Evolutionary conservation across 805 yeast genomes (phyloP).

Genomic region (Hanseniaspora lindneri): DNA sequence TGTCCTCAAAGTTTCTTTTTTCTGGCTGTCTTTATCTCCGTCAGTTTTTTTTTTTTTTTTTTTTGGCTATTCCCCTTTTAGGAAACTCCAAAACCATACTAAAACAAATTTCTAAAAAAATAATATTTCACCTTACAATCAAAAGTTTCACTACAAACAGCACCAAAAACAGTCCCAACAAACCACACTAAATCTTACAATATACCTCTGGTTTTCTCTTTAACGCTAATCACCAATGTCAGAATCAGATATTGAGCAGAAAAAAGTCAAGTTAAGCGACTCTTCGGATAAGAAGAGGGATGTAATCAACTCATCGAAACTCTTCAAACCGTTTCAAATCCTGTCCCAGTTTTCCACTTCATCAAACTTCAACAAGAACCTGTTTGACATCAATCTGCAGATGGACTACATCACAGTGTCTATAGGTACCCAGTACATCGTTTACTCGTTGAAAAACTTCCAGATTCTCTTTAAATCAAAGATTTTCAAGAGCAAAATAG

Average conservation of each 20-base stretch:
- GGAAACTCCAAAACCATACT: not conserved
- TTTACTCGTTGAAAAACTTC: slow-evolving; percentile 13
- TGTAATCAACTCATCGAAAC: slow-evolving; percentile 15
- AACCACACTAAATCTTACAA: no score
- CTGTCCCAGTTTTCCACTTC: slow-evolving; percentile 13
- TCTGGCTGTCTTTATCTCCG: not conserved
- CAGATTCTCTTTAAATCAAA: slow-evolving; percentile 13
- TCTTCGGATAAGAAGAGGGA: slow-evolving; percentile 1
- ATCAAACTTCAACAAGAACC: slow-evolving; percentile 6
- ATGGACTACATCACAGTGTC: slow-evolving; percentile 14
- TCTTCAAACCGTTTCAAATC: slow-evolving; percentile 14
- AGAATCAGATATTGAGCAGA: not conserved
- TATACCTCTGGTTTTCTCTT: no score
- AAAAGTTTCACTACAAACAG: not conserved
- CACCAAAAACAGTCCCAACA: not conserved
- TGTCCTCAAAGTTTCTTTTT: no score
- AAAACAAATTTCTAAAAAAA: not conserved
- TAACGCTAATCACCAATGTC: not conserved
- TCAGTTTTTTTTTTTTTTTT: not conserved
- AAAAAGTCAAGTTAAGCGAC: not conserved
- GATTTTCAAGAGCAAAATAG: slow-evolving; percentile 11
- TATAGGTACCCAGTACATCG: slow-evolving; percentile 13
- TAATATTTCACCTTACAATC: not conserved
- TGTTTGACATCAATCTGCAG: slow-evolving; percentile 8
- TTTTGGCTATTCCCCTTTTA: not conserved